A percentile compares a stretch with the other conserved stretches of the same genome.
phyloP scores from a whole-genome alignment of 2,329 filamentous ascomycete species.

The Endoconidiophora laricicola region DNA sequence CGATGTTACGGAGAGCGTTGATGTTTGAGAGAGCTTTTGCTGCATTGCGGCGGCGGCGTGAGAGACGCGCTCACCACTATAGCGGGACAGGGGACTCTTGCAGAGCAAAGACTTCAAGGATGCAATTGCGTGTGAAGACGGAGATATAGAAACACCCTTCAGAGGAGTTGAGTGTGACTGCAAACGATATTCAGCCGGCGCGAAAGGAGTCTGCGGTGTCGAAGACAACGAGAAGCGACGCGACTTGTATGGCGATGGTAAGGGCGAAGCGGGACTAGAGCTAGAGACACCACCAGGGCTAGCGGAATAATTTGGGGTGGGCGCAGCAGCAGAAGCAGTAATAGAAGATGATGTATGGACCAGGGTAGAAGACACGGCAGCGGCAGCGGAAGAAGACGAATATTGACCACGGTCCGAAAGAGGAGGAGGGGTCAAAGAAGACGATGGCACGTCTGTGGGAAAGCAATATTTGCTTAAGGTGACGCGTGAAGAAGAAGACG shows the following conservation, averaged over 20 bases:
- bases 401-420: background rate
- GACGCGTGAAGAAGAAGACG: conserved; percentile 1
- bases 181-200: background rate
- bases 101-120: background rate
- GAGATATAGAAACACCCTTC: background rate
- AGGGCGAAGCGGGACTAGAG: conserved; percentile 1
- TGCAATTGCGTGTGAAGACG: background rate
- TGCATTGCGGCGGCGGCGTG: background rate
- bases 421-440: background rate
- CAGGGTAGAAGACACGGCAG: background rate
- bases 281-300: background rate
- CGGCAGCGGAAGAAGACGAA: background rate
- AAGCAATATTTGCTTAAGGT: background rate
- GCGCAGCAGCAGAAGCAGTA: background rate
- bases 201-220: background rate
- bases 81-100: background rate
- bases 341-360: background rate
- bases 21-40: background rate
- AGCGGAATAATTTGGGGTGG: background rate
- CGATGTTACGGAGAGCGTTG: background rate
- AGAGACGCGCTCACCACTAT: background rate
- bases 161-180: background rate
- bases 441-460: background rate
- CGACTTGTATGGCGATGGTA: conserved; percentile 5
- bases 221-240: conserved; percentile 1